phyloP scores from a whole-genome alignment of 352 stramenopile genomes.

The Phytopythium helicoides region DNA sequence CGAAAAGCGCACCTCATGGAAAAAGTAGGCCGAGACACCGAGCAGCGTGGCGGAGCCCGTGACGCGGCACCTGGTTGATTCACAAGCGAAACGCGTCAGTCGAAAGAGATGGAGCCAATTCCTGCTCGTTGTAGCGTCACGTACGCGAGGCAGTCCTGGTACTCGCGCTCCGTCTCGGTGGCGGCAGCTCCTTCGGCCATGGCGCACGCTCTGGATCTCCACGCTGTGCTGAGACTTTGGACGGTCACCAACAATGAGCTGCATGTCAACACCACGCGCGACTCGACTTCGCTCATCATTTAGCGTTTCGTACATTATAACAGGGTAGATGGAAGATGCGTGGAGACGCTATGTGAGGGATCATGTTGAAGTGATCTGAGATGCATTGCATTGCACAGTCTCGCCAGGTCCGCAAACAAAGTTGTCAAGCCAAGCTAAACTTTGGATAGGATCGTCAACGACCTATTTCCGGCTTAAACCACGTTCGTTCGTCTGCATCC shows the following conservation, averaged over 20 bases:
- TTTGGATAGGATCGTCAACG: too few relatives aligned
- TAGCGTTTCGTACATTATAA: neutral
- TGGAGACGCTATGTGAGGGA: too few relatives aligned
- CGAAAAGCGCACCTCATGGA: conserved; percentile 39
- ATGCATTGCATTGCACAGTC: too few relatives aligned
- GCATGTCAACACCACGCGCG: conserved; percentile 1
- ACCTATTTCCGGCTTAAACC: too few relatives aligned
- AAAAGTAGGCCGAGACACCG: conserved; percentile 52
- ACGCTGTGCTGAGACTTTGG: neutral
- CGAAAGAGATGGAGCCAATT: neutral
- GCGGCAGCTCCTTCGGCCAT: neutral
- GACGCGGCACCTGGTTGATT: conserved; percentile 47
- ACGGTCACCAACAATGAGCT: neutral
- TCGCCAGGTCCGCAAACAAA: too few relatives aligned
- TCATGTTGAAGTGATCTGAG: too few relatives aligned
- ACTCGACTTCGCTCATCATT: too few relatives aligned
- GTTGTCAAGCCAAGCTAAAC: too few relatives aligned
- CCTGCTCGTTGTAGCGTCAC: neutral
- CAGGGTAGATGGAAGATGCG: too few relatives aligned
- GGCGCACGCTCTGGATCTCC: neutral
- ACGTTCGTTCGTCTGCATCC: too few relatives aligned
- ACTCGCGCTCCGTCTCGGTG: conserved; percentile 1
- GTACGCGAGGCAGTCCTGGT: conserved; percentile 34
- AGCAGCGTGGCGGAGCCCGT: conserved; percentile 51
- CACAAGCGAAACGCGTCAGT: neutral